Evolutionary conservation across 192 early-diverging fungal species (phyloP).

Genomic region (Lunasporangiospora selenospora): DNA sequence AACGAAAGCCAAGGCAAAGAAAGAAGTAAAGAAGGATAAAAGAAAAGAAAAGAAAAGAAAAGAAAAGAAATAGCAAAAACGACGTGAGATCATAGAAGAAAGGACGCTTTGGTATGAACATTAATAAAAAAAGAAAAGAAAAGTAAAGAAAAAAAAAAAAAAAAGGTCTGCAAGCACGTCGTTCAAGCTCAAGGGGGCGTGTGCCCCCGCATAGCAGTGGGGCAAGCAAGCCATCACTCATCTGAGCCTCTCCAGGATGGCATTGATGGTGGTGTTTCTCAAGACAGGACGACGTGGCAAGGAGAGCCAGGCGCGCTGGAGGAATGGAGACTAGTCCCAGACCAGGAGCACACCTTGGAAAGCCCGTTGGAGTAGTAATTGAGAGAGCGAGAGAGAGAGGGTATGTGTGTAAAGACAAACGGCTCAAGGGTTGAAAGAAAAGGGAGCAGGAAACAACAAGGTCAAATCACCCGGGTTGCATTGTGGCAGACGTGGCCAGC

Average conservation of each 20-base stretch:
- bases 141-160: conserved; percentile 1
- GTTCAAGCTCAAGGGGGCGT: neutral
- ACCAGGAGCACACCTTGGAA: too few species aligned
- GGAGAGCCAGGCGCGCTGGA: neutral
- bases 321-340: neutral
- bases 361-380: too few species aligned
- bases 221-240: neutral
- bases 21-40: neutral
- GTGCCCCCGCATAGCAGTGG: neutral
- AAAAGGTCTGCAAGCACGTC: neutral
- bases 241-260: neutral
- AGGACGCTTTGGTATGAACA: neutral
- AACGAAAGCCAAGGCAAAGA: neutral
- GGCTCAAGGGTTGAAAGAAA: too few species aligned
- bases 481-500: too few species aligned
- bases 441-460: too few species aligned
- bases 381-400: too few species aligned
- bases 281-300: neutral
- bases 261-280: neutral
- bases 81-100: neutral
- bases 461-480: too few species aligned
- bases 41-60: conserved; percentile 5
- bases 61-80: conserved; percentile 1
- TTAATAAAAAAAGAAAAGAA: conserved; percentile 1
- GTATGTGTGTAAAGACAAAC: too few species aligned